Evolutionary conservation across 176 grass and related monocot genomes (phyloP).

Genomic region (Carex kokanica): DNA sequence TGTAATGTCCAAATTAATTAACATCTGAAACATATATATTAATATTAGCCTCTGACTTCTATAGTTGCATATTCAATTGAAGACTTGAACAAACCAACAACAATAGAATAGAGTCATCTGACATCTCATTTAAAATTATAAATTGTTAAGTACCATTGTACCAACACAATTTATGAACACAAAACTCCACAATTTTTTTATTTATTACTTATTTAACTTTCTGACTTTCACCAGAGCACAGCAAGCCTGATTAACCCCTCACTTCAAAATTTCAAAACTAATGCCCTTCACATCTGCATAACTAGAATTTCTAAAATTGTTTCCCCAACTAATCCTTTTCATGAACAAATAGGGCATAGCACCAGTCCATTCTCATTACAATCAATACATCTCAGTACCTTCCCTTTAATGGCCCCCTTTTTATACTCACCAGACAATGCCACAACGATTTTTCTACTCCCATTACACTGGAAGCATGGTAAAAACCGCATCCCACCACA

Average conservation of each 20-base stretch:
- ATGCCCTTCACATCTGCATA: not conserved
- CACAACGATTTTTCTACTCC: constrained; percentile 52
- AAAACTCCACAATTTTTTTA: not conserved
- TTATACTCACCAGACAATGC: not conserved
- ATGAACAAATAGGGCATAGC: constrained; percentile 67
- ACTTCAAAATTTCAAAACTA: not conserved
- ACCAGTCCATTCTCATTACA: constrained; percentile 77
- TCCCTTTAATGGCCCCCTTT: constrained; percentile 9
- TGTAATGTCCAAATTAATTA: not conserved
- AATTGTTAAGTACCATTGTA: not conserved
- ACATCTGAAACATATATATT: not conserved
- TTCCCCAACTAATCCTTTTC: not conserved
- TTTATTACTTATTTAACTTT: not conserved
- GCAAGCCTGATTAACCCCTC: not conserved
- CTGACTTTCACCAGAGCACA: not conserved
- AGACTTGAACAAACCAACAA: not conserved
- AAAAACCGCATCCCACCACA: constrained; percentile 59
- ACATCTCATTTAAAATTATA: not conserved
- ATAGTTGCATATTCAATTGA: not conserved
- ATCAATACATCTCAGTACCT: constrained; percentile 50
- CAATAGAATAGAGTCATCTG: not conserved
- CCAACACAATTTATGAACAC: not conserved
- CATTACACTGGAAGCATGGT: constrained; percentile 61
- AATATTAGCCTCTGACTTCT: not conserved
- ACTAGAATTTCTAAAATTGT: constrained; percentile 4